Evolutionary conservation across 2,329 filamentous ascomycete species (phyloP).

Genomic region (Aspergillus flavus): DNA sequence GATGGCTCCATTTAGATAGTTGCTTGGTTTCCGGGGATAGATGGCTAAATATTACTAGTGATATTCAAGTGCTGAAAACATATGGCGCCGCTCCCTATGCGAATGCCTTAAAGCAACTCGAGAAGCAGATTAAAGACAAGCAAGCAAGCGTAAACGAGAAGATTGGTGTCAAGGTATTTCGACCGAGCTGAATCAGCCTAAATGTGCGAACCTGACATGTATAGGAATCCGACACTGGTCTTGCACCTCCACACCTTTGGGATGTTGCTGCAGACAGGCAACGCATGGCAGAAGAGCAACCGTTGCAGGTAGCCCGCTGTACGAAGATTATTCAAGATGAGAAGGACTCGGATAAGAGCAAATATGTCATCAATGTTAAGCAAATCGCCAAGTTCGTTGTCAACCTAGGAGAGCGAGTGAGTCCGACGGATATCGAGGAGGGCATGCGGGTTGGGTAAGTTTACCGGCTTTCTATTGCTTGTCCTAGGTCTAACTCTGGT

Average conservation of each 20-base stretch:
- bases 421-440: conserved; percentile 98
- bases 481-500: background rate
- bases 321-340: conserved; percentile 99
- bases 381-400: conserved; percentile 99
- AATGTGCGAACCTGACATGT: conserved; percentile 29
- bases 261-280: conserved; percentile 96
- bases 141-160: conserved; percentile 98
- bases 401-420: conserved; percentile 93
- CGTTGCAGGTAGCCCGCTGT: conserved; percentile 93
- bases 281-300: conserved; percentile 98
- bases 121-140: conserved; percentile 99
- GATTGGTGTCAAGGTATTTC: conserved; percentile 66
- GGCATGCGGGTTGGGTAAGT: conserved; percentile 90
- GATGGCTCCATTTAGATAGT: background rate
- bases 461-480: background rate
- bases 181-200: background rate
- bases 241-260: conserved; percentile 98
- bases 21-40: conserved; percentile 1
- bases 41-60: conserved; percentile 60
- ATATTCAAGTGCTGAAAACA: conserved; percentile 98
- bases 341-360: conserved; percentile 95
- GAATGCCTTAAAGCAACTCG: conserved; percentile 90
- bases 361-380: conserved; percentile 99
- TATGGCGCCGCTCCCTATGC: conserved; percentile 97
- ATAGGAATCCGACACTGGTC: conserved; percentile 95